Percentiles rank a stretch among this genome's conserved stretches.
Conservation (phyloP, 2,329 filamentous ascomycete genomes). For the Penicillium sp. region DNA sequence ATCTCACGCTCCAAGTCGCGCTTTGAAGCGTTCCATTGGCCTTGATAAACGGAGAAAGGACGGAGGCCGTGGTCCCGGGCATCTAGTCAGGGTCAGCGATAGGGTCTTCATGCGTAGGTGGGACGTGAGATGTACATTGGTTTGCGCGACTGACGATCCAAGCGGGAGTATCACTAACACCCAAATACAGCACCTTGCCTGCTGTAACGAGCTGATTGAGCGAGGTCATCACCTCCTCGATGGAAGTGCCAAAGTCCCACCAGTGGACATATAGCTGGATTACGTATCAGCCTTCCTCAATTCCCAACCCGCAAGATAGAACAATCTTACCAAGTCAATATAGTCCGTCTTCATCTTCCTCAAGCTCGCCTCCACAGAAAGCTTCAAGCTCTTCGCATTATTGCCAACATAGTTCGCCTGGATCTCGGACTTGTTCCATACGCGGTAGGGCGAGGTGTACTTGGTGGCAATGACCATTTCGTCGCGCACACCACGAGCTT, state of each 20-base stretch:
- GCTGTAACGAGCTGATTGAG: slow-evolving; percentile 57
- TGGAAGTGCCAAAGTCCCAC: slow-evolving; percentile 63
- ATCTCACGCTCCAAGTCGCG: slow-evolving; percentile 68
- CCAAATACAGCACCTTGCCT: slow-evolving; percentile 65
- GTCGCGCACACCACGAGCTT: slow-evolving; percentile 43
- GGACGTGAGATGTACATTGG: slow-evolving; percentile 43
- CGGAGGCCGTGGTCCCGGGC: slow-evolving; percentile 66
- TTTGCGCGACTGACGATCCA: slow-evolving; percentile 65
- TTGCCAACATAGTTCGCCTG: slow-evolving; percentile 34
- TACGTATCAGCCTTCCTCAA: neutral
- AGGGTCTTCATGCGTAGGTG: neutral
- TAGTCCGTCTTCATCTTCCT: slow-evolving; percentile 35
- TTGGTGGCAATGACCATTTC: slow-evolving; percentile 55
- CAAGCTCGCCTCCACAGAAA: slow-evolving; percentile 27
- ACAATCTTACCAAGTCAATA: slow-evolving; percentile 31
- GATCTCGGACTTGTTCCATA: slow-evolving; percentile 37
- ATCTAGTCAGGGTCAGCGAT: slow-evolving; percentile 33
- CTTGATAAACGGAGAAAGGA: slow-evolving; percentile 66
- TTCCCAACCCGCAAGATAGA: neutral
- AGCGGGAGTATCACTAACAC: slow-evolving; percentile 64
- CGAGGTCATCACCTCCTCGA: slow-evolving; percentile 64
- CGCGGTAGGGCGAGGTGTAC: slow-evolving; percentile 39
- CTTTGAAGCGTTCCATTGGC: slow-evolving; percentile 56
- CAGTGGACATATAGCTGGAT: slow-evolving; percentile 57
- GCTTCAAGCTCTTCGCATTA: slow-evolving; percentile 30